Evolutionary conservation across 2,329 filamentous ascomycete species (phyloP).

Genomic region (Thielaviopsis populi): DNA sequence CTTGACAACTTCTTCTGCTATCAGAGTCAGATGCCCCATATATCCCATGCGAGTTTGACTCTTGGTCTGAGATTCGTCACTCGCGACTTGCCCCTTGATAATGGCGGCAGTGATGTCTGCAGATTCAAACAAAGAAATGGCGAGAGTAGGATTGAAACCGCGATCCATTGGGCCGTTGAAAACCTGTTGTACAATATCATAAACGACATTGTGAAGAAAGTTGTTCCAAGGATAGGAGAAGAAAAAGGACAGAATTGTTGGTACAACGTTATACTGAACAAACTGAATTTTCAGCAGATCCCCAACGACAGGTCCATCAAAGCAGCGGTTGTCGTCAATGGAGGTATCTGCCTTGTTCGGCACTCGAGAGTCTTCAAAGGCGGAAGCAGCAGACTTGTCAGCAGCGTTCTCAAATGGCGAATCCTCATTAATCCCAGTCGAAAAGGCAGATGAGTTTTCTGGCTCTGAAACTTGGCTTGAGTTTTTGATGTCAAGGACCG

Average conservation of each 20-base stretch:
- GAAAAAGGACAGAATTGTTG: constrained; percentile 95
- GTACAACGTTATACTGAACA: constrained; percentile 84
- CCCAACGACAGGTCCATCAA: constrained; percentile 53
- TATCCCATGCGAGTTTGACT: constrained; percentile 88
- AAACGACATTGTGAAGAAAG: constrained; percentile 96
- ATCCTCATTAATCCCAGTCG: constrained; percentile 13
- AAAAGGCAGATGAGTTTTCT: constrained; percentile 17
- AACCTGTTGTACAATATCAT: constrained; percentile 96
- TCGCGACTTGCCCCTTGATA: constrained; percentile 74
- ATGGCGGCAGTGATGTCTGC: constrained; percentile 84
- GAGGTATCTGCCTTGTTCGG: not conserved
- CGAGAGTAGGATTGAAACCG: constrained; percentile 77
- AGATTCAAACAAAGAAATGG: constrained; percentile 82
- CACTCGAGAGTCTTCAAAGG: constrained; percentile 4
- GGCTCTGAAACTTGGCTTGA: constrained; percentile 16
- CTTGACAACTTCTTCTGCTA: constrained; percentile 96
- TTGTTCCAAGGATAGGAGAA: constrained; percentile 99
- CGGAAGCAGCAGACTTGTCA: constrained; percentile 3
- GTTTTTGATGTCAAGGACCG: constrained; percentile 15
- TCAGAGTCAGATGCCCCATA: constrained; percentile 94
- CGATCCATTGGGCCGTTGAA: constrained; percentile 98
- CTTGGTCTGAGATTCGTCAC: constrained; percentile 69
- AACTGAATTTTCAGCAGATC: constrained; percentile 94
- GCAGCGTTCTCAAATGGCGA: constrained; percentile 7
- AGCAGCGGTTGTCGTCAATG: not conserved